Percentiles rank a stretch among this genome's conserved stretches.
These are phyloP conservation scores for Groenewaldozyma salmanticensis DNA, from an alignment of 805 yeast genomes.

Conservation along the genomic window DNA sequence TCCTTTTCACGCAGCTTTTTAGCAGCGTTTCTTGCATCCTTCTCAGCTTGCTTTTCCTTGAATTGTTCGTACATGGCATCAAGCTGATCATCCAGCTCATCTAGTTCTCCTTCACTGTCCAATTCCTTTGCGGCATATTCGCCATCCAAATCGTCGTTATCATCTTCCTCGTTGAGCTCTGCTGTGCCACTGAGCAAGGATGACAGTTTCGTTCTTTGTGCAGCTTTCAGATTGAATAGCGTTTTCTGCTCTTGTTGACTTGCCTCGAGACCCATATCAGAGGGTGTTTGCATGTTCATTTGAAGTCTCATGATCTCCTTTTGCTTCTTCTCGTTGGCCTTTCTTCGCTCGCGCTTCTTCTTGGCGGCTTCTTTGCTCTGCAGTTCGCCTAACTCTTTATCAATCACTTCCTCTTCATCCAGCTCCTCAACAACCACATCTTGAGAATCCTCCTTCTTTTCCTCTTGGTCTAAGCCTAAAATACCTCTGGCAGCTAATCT, in stretches of 20 bases:
- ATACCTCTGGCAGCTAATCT: slow-evolving; percentile 75
- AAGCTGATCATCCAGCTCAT: slow-evolving; percentile 62
- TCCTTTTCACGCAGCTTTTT: slow-evolving; percentile 37
- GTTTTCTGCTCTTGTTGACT: slow-evolving; percentile 60
- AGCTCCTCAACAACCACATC: slow-evolving; percentile 59
- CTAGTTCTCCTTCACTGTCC: slow-evolving; percentile 34
- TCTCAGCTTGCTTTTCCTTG: slow-evolving; percentile 35
- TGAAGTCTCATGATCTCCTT: slow-evolving; percentile 87
- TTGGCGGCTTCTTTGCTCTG: slow-evolving; percentile 61
- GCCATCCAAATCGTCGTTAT: slow-evolving; percentile 18
- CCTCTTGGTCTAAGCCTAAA: slow-evolving; percentile 50
- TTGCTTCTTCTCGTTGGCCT: slow-evolving; percentile 71
- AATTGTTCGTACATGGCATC: slow-evolving; percentile 71
- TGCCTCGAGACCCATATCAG: slow-evolving; percentile 89
- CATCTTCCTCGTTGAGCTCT: slow-evolving; percentile 30
- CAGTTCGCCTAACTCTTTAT: slow-evolving; percentile 68
- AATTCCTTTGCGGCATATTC: slow-evolving; percentile 25
- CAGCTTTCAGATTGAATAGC: slow-evolving; percentile 72
- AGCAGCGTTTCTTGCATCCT: slow-evolving; percentile 42
- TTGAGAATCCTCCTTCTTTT: slow-evolving; percentile 39
- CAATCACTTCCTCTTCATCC: slow-evolving; percentile 84
- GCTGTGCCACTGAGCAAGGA: slow-evolving; percentile 66
- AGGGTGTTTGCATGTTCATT: slow-evolving; percentile 90
- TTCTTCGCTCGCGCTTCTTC: slow-evolving; percentile 72
- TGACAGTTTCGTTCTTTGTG: slow-evolving; percentile 68